phyloP scores from a whole-genome alignment of 768 basidiomycete genomes.

The Podaxis pistillaris region DNA sequence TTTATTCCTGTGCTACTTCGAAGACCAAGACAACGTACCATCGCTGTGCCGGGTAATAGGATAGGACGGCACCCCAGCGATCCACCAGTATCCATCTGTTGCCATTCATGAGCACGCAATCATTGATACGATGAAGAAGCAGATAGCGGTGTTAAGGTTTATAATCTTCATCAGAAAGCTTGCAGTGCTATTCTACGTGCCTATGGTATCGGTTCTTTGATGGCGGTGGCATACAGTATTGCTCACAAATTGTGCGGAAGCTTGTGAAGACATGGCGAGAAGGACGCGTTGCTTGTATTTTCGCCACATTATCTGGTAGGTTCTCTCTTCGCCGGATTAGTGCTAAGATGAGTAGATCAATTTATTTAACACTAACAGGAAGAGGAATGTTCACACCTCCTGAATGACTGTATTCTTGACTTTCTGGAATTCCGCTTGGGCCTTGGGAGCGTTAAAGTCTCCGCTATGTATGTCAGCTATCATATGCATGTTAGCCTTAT shows the following conservation, averaged over 20 bases:
- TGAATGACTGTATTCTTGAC: conserved; percentile 73
- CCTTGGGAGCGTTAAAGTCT: conserved; percentile 58
- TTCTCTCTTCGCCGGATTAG: conserved; percentile 63
- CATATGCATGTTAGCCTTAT: conserved; percentile 76
- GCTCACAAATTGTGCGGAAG: conserved; percentile 85
- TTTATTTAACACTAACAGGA: too few relatives aligned
- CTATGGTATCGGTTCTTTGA: too few relatives aligned
- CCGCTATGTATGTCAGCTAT: conserved; percentile 84
- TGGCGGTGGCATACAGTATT: background rate
- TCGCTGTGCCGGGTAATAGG: conserved; percentile 73
- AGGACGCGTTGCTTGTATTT: conserved; percentile 79
- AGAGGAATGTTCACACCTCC: conserved; percentile 41
- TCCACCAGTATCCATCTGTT: conserved; percentile 87
- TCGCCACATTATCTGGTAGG: conserved; percentile 77
- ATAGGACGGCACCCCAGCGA: conserved; percentile 81
- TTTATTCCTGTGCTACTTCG: background rate
- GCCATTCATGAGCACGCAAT: background rate
- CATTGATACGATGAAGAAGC: conserved; percentile 41
- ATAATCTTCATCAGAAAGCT: conserved; percentile 74
- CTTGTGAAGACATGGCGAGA: conserved; percentile 91
- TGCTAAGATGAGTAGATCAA: conserved; percentile 40
- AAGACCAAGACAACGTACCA: conserved; percentile 39
- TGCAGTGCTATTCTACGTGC: conserved; percentile 79
- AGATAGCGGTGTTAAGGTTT: conserved; percentile 67
- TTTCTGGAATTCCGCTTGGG: conserved; percentile 77